Evolutionary conservation across 768 basidiomycete genomes (phyloP), one percentile per base, ranked within the genome.

Genomic region (Hypsizygus marmoreus): DNA sequence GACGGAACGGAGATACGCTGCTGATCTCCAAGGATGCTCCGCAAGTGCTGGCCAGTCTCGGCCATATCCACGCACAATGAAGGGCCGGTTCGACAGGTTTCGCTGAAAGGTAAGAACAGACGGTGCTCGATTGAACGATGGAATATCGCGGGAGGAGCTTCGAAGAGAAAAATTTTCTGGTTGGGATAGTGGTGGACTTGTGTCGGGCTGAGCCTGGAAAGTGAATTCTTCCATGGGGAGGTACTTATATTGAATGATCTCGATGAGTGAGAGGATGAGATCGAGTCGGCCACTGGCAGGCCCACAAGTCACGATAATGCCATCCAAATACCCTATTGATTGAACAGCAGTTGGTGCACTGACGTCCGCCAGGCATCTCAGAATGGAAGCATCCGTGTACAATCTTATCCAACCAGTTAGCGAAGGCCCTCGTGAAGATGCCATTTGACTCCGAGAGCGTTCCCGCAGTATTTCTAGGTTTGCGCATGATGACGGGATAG

Each of bases 231-330:
- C 28, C 29, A 38, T 12, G 19, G 48, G 30, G 10, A 65, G 53
- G 45, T 63, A 60, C 4, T 59, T 42, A 14, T 53, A 36, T 49
- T 97, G 95, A 13, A 92, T 74, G 16, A 58, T 51, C 23, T 56
- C 55, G 51, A 98, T 89, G 31, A 89, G 61, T 20, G 70, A 68
- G 33, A 81, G 73, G n/a, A 91, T 74, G 34, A 85, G 56, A 23
- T 87, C 80, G 29, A 81, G 65, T 32, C 86, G 71, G 10, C 71
- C 69, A 13, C 74, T 90, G 17, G 82, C 73, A 2, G 85, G 81
- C 2, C 94, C 94, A 11, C 92, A 85, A 39, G 95, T 75, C 50
- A 98, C 83, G 51, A 97, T 84, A 1, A 86, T 85, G 53, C 73
- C 75, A 60, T 99, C 97, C 19, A 97, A 68, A 11, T 73, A 66